phyloP scores from a whole-genome alignment of 192 early-diverging fungal species.

The Entomortierella chlamydospora region DNA sequence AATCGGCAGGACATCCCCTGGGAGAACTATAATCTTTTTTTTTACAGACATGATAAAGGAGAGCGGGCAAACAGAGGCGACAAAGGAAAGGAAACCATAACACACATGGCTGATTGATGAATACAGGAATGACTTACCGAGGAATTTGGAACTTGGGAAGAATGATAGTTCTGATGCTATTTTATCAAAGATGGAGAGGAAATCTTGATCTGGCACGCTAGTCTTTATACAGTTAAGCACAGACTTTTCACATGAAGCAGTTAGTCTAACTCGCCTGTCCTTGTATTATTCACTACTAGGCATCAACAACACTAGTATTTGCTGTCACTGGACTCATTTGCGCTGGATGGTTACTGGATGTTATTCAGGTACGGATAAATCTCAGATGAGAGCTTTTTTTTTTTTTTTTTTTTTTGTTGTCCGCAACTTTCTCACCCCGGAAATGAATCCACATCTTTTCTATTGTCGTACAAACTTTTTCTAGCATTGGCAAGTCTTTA shows the following conservation, averaged over 20 bases:
- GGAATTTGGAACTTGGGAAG: neutral
- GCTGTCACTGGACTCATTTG: constrained; percentile 76
- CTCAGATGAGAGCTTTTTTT: no score
- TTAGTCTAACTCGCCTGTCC: neutral
- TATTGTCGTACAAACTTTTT: neutral
- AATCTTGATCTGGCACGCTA: neutral
- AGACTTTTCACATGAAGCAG: neutral
- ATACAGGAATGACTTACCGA: neutral
- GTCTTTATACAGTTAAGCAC: neutral
- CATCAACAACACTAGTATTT: constrained; percentile 68
- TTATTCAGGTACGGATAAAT: constrained; percentile 71
- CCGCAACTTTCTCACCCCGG: no score
- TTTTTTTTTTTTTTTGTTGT: no score
- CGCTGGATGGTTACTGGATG: constrained; percentile 78
- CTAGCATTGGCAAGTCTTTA: constrained; percentile 78
- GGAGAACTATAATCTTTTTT: neutral
- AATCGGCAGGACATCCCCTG: neutral
- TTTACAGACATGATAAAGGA: neutral
- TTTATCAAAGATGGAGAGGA: neutral
- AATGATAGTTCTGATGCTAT: neutral
- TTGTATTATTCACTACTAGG: constrained; percentile 12
- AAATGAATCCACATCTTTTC: no score
- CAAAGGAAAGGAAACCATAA: neutral
- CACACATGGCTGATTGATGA: neutral
- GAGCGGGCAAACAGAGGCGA: neutral